A percentile compares a stretch with the other conserved stretches of the same genome.
Evolutionary conservation across 805 yeast genomes (phyloP).

Genomic region (Lachancea waltii): DNA sequence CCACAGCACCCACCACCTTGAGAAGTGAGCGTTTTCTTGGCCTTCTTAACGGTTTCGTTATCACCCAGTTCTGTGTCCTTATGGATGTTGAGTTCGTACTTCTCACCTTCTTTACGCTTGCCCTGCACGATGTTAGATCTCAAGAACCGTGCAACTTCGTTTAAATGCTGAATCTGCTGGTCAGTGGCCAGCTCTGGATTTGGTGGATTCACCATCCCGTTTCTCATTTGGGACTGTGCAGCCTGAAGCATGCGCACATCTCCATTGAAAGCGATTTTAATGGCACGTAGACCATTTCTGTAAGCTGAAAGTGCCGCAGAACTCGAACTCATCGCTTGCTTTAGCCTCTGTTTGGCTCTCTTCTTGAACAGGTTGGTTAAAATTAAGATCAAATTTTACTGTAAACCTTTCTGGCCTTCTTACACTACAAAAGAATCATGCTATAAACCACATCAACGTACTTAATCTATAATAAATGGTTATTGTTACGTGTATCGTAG

Average conservation of each 20-base stretch:
- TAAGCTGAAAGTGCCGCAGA: constrained; percentile 45
- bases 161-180: constrained; percentile 48
- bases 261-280: constrained; percentile 49
- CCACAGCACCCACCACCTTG: constrained; percentile 56
- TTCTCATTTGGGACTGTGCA: constrained; percentile 53
- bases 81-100: constrained; percentile 57
- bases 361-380: not conserved
- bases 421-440: no score
- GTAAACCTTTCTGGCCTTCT: no score
- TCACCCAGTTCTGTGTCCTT: constrained; percentile 84
- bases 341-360: not conserved
- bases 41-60: constrained; percentile 66
- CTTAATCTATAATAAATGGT: not conserved
- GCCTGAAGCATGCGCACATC: constrained; percentile 44
- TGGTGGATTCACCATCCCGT: constrained; percentile 41
- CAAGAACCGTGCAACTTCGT: constrained; percentile 66
- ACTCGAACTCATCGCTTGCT: constrained; percentile 3
- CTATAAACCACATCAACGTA: no score
- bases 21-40: constrained; percentile 40
- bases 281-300: constrained; percentile 61
- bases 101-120: constrained; percentile 30
- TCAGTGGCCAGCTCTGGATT: constrained; percentile 43
- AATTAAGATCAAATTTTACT: no score
- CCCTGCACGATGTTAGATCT: constrained; percentile 86
- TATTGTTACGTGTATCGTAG: no score